phyloP scores from a whole-genome alignment of 2,329 filamentous ascomycete genomes.

The Cryphonectria parasitica region DNA sequence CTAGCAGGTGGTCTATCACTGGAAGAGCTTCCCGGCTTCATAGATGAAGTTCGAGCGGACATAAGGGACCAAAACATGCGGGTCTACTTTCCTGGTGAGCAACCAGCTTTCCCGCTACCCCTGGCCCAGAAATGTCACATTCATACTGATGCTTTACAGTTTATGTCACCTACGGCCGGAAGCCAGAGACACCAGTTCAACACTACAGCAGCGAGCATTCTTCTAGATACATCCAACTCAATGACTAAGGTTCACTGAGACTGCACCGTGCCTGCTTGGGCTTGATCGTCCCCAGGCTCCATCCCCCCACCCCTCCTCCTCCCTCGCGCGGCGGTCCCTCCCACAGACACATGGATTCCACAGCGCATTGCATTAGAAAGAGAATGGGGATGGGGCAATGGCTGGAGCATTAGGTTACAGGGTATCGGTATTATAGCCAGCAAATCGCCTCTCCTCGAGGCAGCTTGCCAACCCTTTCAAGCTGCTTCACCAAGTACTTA shows the following conservation, averaged over 20 bases:
- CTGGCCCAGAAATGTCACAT: background rate
- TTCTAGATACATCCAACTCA: background rate
- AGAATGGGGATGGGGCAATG: background rate
- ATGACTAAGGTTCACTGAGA: background rate
- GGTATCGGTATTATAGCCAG: background rate
- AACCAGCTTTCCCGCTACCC: background rate
- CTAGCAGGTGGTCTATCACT: background rate
- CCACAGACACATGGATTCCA: background rate
- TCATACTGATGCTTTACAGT: background rate
- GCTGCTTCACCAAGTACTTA: background rate
- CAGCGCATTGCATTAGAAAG: background rate
- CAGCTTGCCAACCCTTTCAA: background rate
- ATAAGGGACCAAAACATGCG: conserved; percentile 3
- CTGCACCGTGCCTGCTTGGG: background rate
- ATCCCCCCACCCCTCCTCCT: too few species aligned
- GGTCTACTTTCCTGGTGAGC: conserved; percentile 7
- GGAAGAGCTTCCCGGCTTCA: background rate
- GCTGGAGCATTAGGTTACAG: background rate
- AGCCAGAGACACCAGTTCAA: conserved; percentile 2
- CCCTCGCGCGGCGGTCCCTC: too few species aligned
- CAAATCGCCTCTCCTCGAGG: too few species aligned
- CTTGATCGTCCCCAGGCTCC: background rate
- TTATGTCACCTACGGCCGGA: conserved; percentile 1
- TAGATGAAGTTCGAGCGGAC: background rate
- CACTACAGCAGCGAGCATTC: background rate